Percentiles rank a stretch among this genome's conserved stretches.
These are phyloP conservation scores for Durusdinium trenchii DNA, from an alignment of 73 alveolate species.

Conservation along the genomic window DNA sequence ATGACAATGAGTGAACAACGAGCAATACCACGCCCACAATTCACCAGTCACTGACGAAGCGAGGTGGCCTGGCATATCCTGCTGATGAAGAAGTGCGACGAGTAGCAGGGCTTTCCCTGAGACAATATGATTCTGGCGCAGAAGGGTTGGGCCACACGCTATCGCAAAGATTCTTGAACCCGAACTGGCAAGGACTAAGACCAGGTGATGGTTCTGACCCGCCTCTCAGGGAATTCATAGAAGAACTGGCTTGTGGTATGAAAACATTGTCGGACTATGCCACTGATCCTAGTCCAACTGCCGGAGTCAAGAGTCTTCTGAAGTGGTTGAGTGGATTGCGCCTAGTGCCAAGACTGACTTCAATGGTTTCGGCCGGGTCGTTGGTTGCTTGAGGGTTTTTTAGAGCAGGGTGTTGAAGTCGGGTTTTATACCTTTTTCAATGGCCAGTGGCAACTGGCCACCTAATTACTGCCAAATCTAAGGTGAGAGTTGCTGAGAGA, in stretches of 20 bases:
- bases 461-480: background rate
- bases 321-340: background rate
- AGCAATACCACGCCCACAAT: background rate
- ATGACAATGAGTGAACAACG: background rate
- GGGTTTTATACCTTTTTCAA: background rate
- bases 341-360: background rate
- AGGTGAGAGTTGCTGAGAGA: background rate
- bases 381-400: too few species aligned
- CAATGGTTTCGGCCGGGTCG: background rate
- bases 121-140: background rate
- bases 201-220: background rate
- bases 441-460: background rate
- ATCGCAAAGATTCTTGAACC: background rate
- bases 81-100: background rate
- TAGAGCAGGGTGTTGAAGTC: background rate
- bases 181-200: background rate
- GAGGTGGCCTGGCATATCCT: slow-evolving; percentile 30
- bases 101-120: background rate
- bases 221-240: background rate
- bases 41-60: background rate
- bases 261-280: background rate
- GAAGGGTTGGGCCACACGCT: background rate
- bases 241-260: background rate
- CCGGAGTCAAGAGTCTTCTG: background rate
- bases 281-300: background rate